Base-by-base conservation (phyloP, 1,139 yeast species). In the Magnusiomyces magnusii region DNA sequence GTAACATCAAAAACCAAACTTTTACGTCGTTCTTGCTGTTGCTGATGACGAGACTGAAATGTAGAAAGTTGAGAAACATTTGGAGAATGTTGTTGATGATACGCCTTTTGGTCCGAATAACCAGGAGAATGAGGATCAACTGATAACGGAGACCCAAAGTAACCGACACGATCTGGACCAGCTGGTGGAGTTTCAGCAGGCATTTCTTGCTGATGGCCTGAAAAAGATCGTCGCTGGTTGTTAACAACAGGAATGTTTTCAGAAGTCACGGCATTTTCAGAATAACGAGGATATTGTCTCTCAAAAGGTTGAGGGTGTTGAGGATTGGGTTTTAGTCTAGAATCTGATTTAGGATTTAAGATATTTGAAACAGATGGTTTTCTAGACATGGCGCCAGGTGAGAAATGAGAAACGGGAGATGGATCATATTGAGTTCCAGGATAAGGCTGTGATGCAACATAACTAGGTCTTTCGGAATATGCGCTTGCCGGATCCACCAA, bases 1-100 rank as follows among this genome's bases (percentile, higher is more conserved):
- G 51, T 49, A 3, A 49, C 51, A 27, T 49, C 51, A 25, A 49
- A 49, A 3, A 49, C 51, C 21, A 49, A 17, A 27, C 51, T 49
- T 24, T 49, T 49, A 3, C 36, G 31, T 3, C 51, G 49, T 21
- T 44, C 49, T 49, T 49, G 51, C 21, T 31, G 36, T 31, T 7
- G 36, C 36, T 13, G 36, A 31, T 24, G 7, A 10, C 17, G 5
- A 19, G 50, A 47, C 9, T 3, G 10, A 23, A 27, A 3, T 10
- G 10, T 10, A 15, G 13, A 9, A 34, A 17, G 21, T 17, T 17
- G n/a, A 19, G 19, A 41, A 41, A n/a, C 44, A 17, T n/a, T 41
- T 17, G 44, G 44, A 41, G 44, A n/a, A 31, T 31, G 36, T 13
- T 31, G 36, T 31, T 31, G 36, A 31, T 7, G 13, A 31, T n/a